phyloP scores from a whole-genome alignment of 129 eudicot genomes.

The Flaveria ramosissima region DNA sequence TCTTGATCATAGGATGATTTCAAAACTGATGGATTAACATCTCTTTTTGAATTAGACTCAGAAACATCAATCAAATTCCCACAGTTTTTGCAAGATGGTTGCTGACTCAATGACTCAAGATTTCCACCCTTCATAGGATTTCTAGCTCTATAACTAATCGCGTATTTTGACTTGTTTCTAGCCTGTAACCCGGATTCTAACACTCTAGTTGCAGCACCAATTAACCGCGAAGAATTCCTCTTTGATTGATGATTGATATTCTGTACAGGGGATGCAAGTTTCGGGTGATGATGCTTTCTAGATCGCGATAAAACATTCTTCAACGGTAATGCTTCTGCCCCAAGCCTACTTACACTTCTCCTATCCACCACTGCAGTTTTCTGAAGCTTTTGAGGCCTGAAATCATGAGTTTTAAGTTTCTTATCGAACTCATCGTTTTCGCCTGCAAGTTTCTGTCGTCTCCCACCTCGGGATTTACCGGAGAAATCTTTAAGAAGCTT shows the following conservation, averaged over 20 bases:
- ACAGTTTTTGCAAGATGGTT: slow-evolving; percentile 57
- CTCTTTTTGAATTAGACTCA: slow-evolving; percentile 32
- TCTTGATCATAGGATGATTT: slow-evolving; percentile 34
- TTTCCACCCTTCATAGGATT: slow-evolving; percentile 31
- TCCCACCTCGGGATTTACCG: slow-evolving; percentile 20
- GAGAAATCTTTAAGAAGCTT: slow-evolving; percentile 39
- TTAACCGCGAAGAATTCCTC: slow-evolving; percentile 54
- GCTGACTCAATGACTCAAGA: slow-evolving; percentile 30
- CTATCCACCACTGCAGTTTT: slow-evolving; percentile 57
- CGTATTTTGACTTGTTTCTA: slow-evolving; percentile 47
- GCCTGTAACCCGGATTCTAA: slow-evolving; percentile 76
- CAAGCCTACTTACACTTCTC: slow-evolving; percentile 52
- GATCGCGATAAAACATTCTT: slow-evolving; percentile 69
- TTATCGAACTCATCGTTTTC: slow-evolving; percentile 38
- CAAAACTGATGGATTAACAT: slow-evolving; percentile 35
- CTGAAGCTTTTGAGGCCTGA: slow-evolving; percentile 83
- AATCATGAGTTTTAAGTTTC: slow-evolving; percentile 44
- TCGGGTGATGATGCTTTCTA: slow-evolving; percentile 57
- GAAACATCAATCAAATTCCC: slow-evolving; percentile 45
- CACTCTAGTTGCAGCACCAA: slow-evolving; percentile 78
- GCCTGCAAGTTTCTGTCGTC: slow-evolving; percentile 28
- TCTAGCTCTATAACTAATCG: slow-evolving; percentile 44
- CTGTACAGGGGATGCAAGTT: slow-evolving; percentile 67
- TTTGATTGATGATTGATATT: slow-evolving; percentile 49
- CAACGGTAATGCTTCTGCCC: slow-evolving; percentile 66